Conservation (phyloP, 2,329 filamentous ascomycete genomes). For the Exophiala sp. region DNA sequence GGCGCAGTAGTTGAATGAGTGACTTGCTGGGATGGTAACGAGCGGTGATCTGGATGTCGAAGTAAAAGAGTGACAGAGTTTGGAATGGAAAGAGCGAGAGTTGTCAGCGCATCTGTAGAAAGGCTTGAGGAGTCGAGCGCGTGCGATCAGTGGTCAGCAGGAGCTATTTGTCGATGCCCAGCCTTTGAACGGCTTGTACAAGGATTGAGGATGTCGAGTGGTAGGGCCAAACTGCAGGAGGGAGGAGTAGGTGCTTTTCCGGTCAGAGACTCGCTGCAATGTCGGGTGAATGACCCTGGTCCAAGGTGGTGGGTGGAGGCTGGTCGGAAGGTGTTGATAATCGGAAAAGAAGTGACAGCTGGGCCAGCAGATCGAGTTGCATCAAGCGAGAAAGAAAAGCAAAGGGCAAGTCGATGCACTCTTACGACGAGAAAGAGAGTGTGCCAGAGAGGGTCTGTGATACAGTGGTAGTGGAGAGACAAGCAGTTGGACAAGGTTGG, state of each 20-base stretch:
- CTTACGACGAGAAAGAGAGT: not conserved
- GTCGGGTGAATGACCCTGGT: slow-evolving; percentile 2
- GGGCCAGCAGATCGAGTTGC: slow-evolving; percentile 15
- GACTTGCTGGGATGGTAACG: slow-evolving; percentile 6
- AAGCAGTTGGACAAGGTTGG: slow-evolving; percentile 8
- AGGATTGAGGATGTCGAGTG: slow-evolving; percentile 6
- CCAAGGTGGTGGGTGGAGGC: slow-evolving; percentile 2
- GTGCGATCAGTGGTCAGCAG: slow-evolving; percentile 7
- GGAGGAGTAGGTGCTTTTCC: slow-evolving; percentile 2
- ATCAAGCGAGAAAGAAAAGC: slow-evolving; percentile 5
- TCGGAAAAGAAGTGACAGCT: slow-evolving; percentile 13
- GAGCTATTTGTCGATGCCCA: not conserved
- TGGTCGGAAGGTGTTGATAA: slow-evolving; percentile 1
- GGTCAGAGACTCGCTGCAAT: not conserved
- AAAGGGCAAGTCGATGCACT: not conserved
- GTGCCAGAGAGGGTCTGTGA: not conserved
- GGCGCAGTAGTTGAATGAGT: slow-evolving; percentile 1
- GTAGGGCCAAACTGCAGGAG: slow-evolving; percentile 1
- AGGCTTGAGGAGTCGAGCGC: slow-evolving; percentile 8
- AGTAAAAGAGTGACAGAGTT: slow-evolving; percentile 9
- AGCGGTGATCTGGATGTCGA: slow-evolving; percentile 3
- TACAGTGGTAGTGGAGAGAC: slow-evolving; percentile 2
- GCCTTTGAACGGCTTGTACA: slow-evolving; percentile 3
- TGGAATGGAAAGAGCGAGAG: slow-evolving; percentile 2
- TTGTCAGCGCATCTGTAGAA: slow-evolving; percentile 6